Evolutionary conservation across 2,329 filamentous ascomycete genomes (phyloP), one percentile per base, ranked within the genome.

Genomic region (Cercospora sesami): DNA sequence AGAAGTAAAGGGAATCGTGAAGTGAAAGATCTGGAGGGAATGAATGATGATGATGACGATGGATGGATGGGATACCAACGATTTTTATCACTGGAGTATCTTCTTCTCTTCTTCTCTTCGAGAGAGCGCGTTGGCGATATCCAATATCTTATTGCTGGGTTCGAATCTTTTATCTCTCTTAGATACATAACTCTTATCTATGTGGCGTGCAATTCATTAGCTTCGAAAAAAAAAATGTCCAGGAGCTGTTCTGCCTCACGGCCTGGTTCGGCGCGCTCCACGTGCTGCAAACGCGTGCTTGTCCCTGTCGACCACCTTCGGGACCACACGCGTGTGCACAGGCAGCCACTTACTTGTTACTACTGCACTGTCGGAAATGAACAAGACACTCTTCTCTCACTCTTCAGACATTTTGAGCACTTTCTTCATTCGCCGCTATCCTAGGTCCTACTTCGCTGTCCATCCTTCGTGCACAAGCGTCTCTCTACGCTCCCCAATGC

Each of bases 1-100:
- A 80, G 76, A 81, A 81, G 36, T 26, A 57, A 12, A 28, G 12
- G 23, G 3, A 5, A 12, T 28, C 3, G 0, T 28, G 51, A 3
- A 1, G 3, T 31, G 30, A 2, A 31, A 14, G 14, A 18, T 12
- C 4, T 31, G 30, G 2, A 31, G 23, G 14, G n/a, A 14, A n/a
- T 18, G 39, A n/a, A 18, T 45, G 33, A 39, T 39, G 36, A 16
- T 39, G 36, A 39, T 8, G 16, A 39, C 5, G 33, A 16, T 31
- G 8, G 2, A 8, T 36, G 33, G 33, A 36, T 14, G 33, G 33
- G 33, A 36, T 36, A 36, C 33, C 31, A 33, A 33, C 10, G 31
- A 33, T 12, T 33, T 12, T 14, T 33, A 33, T 14, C 10, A 33
- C 31, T 33, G 31, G 4, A 33, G 31, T 33, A 33, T 36, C 33